Percentiles rank a stretch among this genome's conserved stretches.
These are phyloP conservation scores for Cladorrhinum sp. DNA, from an alignment of 2,329 filamentous ascomycete genomes.

Conservation along the genomic window DNA sequence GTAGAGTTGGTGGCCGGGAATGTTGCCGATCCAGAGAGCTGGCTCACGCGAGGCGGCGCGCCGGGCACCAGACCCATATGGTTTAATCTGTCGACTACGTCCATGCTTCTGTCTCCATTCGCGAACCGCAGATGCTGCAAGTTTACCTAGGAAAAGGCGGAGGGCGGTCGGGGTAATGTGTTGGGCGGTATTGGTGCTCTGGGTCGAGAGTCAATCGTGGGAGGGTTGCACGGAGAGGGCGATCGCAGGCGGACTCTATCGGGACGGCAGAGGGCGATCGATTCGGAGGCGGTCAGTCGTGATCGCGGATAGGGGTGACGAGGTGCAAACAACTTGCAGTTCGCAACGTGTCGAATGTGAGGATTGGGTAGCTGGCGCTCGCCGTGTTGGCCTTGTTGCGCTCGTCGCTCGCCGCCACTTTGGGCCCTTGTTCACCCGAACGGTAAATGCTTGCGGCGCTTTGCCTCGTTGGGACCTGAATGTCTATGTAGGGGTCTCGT, in stretches of 20 bases:
- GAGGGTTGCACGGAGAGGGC: conserved; percentile 8
- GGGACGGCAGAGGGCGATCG: background rate
- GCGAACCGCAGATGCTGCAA: conserved; percentile 21
- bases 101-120: conserved; percentile 47
- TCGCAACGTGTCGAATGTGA: background rate
- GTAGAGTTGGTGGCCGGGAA: conserved; percentile 53
- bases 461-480: background rate
- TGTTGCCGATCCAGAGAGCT: conserved; percentile 60
- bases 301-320: background rate
- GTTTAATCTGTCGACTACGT: conserved; percentile 45
- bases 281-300: background rate
- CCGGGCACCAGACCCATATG: conserved; percentile 52
- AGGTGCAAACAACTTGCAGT: background rate
- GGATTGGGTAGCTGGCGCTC: background rate
- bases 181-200: background rate
- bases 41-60: conserved; percentile 55
- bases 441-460: conserved; percentile 2
- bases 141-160: conserved; percentile 1
- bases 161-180: conserved; percentile 10
- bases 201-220: background rate
- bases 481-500: background rate
- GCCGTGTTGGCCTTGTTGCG: conserved; percentile 7
- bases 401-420: conserved; percentile 9
- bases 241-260: background rate
- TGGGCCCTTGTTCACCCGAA: conserved; percentile 3